Evolutionary conservation across 257 asterid species (phyloP).

Genomic region (Solanum clarkiae): DNA sequence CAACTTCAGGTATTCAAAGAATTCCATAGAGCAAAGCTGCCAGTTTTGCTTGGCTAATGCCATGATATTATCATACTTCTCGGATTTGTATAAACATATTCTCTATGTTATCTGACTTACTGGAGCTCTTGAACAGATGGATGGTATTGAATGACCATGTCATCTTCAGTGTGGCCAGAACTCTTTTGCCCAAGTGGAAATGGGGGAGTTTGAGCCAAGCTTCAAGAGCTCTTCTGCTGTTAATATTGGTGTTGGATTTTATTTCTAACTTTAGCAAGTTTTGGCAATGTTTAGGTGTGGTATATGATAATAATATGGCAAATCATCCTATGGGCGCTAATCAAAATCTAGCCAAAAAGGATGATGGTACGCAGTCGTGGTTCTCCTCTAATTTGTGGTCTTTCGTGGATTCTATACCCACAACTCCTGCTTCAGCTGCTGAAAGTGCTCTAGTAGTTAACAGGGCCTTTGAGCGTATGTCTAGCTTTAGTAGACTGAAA

Average conservation of each 20-base stretch:
- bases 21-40: conserved; percentile 10
- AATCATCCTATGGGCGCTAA: conserved; percentile 38
- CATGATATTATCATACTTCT: conserved; percentile 5
- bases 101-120: conserved; percentile 23
- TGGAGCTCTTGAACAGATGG: conserved; percentile 83
- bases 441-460: conserved; percentile 79
- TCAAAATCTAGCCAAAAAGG: conserved; percentile 30
- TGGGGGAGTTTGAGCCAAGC: conserved; percentile 89
- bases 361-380: conserved; percentile 67
- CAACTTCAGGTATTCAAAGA: conserved; percentile 62
- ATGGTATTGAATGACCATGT: conserved; percentile 34
- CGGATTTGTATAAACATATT: conserved; percentile 4
- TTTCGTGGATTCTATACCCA: conserved; percentile 96
- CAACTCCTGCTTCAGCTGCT: conserved; percentile 95
- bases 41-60: conserved; percentile 18
- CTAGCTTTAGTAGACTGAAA: conserved; percentile 83
- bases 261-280: conserved; percentile 41
- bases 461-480: conserved; percentile 70
- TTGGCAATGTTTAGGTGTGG: conserved; percentile 63
- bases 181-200: conserved; percentile 83
- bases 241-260: conserved; percentile 10
- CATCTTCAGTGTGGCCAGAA: conserved; percentile 48
- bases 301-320: conserved; percentile 24
- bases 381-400: conserved; percentile 71
- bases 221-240: conserved; percentile 59